Evolutionary conservation across 768 basidiomycete species (phyloP).

Genomic region (Tylopilus cervinicoccineus): DNA sequence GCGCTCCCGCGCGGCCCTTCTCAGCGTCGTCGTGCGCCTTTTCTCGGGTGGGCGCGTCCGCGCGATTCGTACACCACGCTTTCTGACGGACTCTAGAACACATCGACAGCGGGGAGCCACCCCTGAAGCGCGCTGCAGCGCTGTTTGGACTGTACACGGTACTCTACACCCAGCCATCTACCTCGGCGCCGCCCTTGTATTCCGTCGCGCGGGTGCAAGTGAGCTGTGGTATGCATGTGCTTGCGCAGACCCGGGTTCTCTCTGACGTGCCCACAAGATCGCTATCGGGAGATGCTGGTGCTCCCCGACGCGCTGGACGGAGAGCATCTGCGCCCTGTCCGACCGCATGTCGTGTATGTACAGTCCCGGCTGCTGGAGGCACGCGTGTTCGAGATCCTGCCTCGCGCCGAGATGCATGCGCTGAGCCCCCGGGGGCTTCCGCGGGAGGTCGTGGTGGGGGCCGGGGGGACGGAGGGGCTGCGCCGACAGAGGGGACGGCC

Average conservation of each 20-base stretch:
- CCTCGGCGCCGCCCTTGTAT: conserved; percentile 48
- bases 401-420: conserved; percentile 44
- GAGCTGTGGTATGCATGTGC: conserved; percentile 47
- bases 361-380: conserved; percentile 45
- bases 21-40: conserved; percentile 54
- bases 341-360: conserved; percentile 48
- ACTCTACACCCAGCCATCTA: conserved; percentile 60
- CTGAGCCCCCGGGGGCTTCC: conserved; percentile 65
- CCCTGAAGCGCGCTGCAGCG: conserved; percentile 53
- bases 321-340: conserved; percentile 41
- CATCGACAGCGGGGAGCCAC: conserved; percentile 44
- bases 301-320: conserved; percentile 46
- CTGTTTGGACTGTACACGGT: conserved; percentile 72
- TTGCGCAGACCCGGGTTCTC: neutral
- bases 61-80: neutral
- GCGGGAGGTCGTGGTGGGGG: conserved; percentile 57
- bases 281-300: conserved; percentile 43
- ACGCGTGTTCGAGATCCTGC: conserved; percentile 57
- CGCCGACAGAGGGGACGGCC: conserved; percentile 68
- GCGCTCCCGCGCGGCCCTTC: conserved; percentile 59
- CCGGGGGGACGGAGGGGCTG: conserved; percentile 39
- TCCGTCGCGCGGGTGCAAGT: conserved; percentile 54
- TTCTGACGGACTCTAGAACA: conserved; percentile 43
- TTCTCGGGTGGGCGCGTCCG: conserved; percentile 53
- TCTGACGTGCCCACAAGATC: conserved; percentile 42